phyloP scores from a whole-genome alignment of 257 asterid genomes.

The Lithospermum erythrorhizon region DNA sequence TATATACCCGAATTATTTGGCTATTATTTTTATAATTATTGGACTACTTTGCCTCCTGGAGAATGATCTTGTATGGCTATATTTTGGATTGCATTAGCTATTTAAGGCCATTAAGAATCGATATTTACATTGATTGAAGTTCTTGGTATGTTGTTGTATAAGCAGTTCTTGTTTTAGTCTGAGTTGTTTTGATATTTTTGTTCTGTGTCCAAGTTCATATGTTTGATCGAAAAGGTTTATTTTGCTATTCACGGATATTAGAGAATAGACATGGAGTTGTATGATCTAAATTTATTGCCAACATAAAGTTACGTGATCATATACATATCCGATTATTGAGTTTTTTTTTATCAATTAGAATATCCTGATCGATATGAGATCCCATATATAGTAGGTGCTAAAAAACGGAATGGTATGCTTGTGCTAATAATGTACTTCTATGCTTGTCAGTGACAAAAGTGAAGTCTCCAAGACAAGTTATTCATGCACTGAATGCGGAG shows the following conservation, averaged over 20 bases:
- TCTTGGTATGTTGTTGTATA: not conserved
- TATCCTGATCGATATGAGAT: too few species aligned
- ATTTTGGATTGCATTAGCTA: not conserved
- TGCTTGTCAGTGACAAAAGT: slow-evolving; percentile 56
- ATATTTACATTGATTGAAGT: too few species aligned
- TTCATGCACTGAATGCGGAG: slow-evolving; percentile 86
- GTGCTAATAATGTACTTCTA: not conserved
- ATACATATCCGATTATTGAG: too few species aligned
- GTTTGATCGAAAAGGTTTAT: not conserved
- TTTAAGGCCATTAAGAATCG: not conserved
- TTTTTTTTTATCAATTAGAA: too few species aligned
- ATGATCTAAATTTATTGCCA: not conserved
- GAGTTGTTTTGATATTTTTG: not conserved
- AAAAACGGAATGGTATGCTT: too few species aligned
- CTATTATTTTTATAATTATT: too few species aligned
- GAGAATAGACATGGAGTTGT: too few species aligned
- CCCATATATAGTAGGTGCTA: too few species aligned
- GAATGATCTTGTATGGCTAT: not conserved
- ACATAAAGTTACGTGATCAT: too few species aligned
- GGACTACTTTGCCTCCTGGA: not conserved
- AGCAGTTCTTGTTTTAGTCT: not conserved
- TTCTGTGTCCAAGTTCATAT: not conserved
- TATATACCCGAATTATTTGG: too few species aligned
- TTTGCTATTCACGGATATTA: too few species aligned
- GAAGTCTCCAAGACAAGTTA: slow-evolving; percentile 85